These are phyloP conservation scores for Trichosporon coremiiforme DNA, from an alignment of 1,284 basidiomycete species.

Conservation along the genomic window DNA sequence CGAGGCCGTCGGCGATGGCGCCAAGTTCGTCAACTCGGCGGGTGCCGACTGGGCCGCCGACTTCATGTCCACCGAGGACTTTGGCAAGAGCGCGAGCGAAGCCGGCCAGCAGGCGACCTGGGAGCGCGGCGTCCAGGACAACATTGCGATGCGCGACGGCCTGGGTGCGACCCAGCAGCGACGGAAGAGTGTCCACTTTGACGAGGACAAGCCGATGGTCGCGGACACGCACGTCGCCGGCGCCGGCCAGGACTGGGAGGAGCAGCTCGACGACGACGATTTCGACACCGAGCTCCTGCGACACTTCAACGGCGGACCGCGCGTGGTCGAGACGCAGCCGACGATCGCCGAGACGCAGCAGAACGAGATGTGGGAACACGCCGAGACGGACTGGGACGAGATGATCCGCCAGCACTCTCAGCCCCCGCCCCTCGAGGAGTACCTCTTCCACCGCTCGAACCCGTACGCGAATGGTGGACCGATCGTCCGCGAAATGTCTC, in stretches of 20 bases:
- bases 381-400: constrained; percentile 87
- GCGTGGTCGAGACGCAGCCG: constrained; percentile 31
- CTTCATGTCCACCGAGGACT: constrained; percentile 21
- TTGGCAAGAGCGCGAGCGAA: constrained; percentile 10
- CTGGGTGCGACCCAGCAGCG: constrained; percentile 27
- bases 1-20: constrained; percentile 47
- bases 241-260: constrained; percentile 51
- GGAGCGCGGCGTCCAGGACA: constrained; percentile 39
- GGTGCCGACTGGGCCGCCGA: constrained; percentile 34
- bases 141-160: constrained; percentile 36
- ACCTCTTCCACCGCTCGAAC: constrained; percentile 79
- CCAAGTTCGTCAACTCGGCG: constrained; percentile 48
- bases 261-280: constrained; percentile 43
- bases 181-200: constrained; percentile 56
- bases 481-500: constrained; percentile 53
- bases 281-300: constrained; percentile 48
- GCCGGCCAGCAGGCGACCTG: not conserved
- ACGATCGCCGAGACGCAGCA: constrained; percentile 6
- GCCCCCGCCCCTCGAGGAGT: constrained; percentile 60
- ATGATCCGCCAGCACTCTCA: constrained; percentile 38
- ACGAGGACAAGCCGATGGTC: constrained; percentile 57
- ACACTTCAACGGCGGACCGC: constrained; percentile 40
- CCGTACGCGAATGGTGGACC: constrained; percentile 70
- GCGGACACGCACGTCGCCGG: constrained; percentile 47
- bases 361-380: constrained; percentile 60